phyloP scores from a whole-genome alignment of 2,329 filamentous ascomycete species.

The Iodosphaeria phyllophila region DNA sequence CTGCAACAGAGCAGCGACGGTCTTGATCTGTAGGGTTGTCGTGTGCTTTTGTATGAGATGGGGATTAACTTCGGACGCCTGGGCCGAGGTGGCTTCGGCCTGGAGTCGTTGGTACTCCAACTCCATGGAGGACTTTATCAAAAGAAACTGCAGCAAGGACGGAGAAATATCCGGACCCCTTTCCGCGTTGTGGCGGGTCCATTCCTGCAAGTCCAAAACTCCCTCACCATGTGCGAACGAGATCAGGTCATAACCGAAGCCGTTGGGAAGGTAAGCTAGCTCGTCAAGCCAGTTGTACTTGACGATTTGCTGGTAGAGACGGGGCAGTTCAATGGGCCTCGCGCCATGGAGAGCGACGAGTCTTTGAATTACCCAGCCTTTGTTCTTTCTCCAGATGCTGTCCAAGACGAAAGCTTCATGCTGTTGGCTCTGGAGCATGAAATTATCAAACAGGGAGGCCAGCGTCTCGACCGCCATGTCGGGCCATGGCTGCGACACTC shows the following conservation, averaged over 20 bases:
- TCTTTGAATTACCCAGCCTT: conserved; percentile 64
- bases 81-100: no score
- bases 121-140: conserved; percentile 72
- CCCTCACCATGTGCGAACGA: conserved; percentile 69
- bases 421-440: conserved; percentile 58
- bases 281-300: conserved; percentile 73
- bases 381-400: conserved; percentile 81
- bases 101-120: conserved; percentile 53
- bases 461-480: conserved; percentile 56
- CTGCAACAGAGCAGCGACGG: conserved; percentile 61
- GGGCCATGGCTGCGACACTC: conserved; percentile 62
- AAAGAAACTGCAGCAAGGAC: conserved; percentile 61
- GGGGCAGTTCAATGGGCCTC: conserved; percentile 45
- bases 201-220: conserved; percentile 62
- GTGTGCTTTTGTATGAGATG: conserved; percentile 38
- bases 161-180: conserved; percentile 48
- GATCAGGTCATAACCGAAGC: conserved; percentile 74
- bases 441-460: conserved; percentile 63
- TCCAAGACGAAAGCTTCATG: conserved; percentile 80
- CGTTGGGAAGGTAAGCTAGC: conserved; percentile 59
- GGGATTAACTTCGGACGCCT: conserved; percentile 41
- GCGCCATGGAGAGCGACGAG: conserved; percentile 60
- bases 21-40: conserved; percentile 66
- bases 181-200: conserved; percentile 55
- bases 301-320: conserved; percentile 63